These are phyloP conservation scores for Cicer judaicum DNA, from an alignment of 306 rosid genomes.

Conservation along the genomic window DNA sequence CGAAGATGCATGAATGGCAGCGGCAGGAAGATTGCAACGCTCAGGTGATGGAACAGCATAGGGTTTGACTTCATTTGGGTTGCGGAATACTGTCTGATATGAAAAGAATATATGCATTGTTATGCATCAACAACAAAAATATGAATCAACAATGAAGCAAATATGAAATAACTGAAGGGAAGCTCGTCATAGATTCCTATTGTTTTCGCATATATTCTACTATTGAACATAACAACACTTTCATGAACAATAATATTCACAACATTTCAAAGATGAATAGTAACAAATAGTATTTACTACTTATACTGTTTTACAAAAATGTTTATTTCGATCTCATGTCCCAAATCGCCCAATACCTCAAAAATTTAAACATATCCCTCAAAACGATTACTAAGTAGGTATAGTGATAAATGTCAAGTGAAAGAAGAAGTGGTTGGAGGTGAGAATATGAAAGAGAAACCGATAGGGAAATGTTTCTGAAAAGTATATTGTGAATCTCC, in stretches of 20 bases:
- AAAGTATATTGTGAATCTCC: too few relatives aligned
- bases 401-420: neutral
- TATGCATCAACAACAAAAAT: neutral
- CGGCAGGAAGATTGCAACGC: conserved; percentile 96
- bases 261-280: conserved; percentile 23
- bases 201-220: neutral
- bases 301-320: neutral
- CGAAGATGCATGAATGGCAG: conserved; percentile 87
- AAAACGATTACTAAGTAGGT: neutral
- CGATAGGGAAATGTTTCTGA: too few relatives aligned
- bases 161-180: conserved; percentile 14
- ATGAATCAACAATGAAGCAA: conserved; percentile 30
- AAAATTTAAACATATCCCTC: neutral
- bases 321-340: conserved; percentile 7
- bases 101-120: conserved; percentile 31
- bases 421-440: too few relatives aligned
- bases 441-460: too few relatives aligned
- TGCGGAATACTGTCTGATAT: conserved; percentile 90
- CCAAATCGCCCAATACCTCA: neutral
- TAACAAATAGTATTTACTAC: neutral
- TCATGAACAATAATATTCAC: conserved; percentile 11
- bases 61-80: conserved; percentile 87
- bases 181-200: conserved; percentile 26
- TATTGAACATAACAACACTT: conserved; percentile 9
- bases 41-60: conserved; percentile 84